Evolutionary conservation across 1,284 basidiomycete genomes (phyloP).

Genomic region (Rhodofomes roseus): DNA sequence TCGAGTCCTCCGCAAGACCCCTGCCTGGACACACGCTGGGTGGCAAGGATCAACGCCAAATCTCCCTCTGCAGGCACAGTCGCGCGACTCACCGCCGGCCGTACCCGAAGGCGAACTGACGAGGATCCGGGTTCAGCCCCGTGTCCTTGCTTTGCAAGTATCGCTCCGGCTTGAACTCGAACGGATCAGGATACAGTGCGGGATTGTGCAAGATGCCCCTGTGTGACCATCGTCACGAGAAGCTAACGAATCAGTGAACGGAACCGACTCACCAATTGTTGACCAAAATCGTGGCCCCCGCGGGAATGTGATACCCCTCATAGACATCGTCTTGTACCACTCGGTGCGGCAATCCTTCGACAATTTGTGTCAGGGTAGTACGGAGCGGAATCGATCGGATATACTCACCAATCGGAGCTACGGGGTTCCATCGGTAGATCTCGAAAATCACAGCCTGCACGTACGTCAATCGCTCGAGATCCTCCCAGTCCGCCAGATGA

Average conservation of each 20-base stretch:
- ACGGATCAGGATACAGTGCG: slow-evolving; percentile 23
- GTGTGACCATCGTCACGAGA: neutral
- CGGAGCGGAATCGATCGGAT: no score
- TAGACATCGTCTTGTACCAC: slow-evolving; percentile 25
- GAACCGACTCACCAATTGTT: slow-evolving; percentile 18
- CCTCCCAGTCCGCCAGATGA: neutral
- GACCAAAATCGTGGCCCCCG: slow-evolving; percentile 22
- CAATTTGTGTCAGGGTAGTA: no score
- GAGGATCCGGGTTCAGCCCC: slow-evolving; percentile 21
- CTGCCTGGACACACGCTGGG: neutral
- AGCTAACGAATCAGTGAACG: neutral
- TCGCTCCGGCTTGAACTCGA: slow-evolving; percentile 27
- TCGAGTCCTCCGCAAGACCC: slow-evolving; percentile 7
- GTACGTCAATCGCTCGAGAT: neutral
- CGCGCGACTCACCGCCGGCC: slow-evolving; percentile 13
- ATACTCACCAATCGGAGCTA: neutral
- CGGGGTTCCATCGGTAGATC: neutral
- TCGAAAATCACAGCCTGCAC: neutral
- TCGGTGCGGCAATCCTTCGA: slow-evolving; percentile 22
- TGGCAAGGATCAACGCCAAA: neutral
- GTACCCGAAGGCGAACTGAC: slow-evolving; percentile 24
- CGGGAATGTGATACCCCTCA: slow-evolving; percentile 25
- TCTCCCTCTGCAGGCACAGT: neutral
- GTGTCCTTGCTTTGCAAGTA: slow-evolving; percentile 19
- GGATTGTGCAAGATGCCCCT: slow-evolving; percentile 23